A percentile compares a stretch with the other conserved stretches of the same genome.
Conservation (phyloP, 306 rosid genomes). For the Casuarina cunninghamiana region DNA sequence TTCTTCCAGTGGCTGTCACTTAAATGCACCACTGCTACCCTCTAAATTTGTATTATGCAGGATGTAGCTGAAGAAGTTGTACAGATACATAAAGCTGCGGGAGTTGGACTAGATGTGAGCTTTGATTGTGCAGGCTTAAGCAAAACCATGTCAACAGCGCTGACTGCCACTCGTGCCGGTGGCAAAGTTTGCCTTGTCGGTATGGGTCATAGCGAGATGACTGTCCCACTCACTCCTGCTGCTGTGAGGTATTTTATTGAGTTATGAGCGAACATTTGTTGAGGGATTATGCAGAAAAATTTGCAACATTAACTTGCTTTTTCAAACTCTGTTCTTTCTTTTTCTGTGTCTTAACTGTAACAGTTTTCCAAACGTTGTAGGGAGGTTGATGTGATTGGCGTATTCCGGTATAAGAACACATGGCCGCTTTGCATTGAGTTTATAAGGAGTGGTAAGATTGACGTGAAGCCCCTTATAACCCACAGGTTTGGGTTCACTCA, state of each 20-base stretch:
- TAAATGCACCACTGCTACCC: constrained; percentile 9
- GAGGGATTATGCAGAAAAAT: neutral
- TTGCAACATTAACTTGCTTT: neutral
- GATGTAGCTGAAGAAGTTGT: constrained; percentile 64
- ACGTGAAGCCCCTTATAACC: constrained; percentile 82
- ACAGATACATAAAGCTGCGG: constrained; percentile 60
- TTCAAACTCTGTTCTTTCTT: neutral
- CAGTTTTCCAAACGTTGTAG: constrained; percentile 36
- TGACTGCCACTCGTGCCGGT: constrained; percentile 70
- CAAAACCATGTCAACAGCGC: constrained; percentile 86
- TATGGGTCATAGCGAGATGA: constrained; percentile 80
- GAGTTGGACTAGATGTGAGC: constrained; percentile 52
- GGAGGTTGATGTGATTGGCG: constrained; percentile 88
- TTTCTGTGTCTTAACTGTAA: neutral
- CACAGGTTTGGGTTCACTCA: constrained; percentile 89
- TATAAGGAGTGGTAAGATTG: constrained; percentile 76
- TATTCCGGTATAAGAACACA: constrained; percentile 83
- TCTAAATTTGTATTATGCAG: constrained; percentile 36
- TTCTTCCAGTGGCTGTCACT: neutral
- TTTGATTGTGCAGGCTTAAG: constrained; percentile 87
- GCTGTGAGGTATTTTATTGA: constrained; percentile 60
- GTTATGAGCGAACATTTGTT: neutral
- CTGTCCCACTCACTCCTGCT: constrained; percentile 77
- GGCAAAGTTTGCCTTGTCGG: constrained; percentile 92
- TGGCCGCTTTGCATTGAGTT: constrained; percentile 94